These are phyloP conservation scores for Ceratobasidium papillatum DNA, from an alignment of 1,284 basidiomycete species.

Conservation along the genomic window DNA sequence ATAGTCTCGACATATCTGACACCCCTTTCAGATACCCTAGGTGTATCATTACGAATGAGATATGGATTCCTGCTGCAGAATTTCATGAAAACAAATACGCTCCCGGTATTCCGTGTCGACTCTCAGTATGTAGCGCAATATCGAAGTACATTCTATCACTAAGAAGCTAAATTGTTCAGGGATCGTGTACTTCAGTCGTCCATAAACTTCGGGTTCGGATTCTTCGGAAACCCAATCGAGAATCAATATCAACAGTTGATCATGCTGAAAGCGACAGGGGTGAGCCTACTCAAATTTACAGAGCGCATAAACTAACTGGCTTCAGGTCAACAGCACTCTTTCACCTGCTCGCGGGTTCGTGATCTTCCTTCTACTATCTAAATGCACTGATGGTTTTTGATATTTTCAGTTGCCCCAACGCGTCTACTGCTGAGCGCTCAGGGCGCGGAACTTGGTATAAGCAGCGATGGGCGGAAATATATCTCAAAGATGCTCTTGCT, in stretches of 20 bases:
- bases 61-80: conserved; percentile 60
- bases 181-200: conserved; percentile 86
- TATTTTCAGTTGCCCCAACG: conserved; percentile 41
- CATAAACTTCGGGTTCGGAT: conserved; percentile 84
- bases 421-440: background rate
- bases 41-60: conserved; percentile 44
- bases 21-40: conserved; percentile 41
- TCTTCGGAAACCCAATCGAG: conserved; percentile 84
- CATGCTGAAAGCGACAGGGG: conserved; percentile 71
- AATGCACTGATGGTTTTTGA: background rate
- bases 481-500: conserved; percentile 70
- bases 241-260: conserved; percentile 84
- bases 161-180: conserved; percentile 50
- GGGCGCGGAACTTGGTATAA: conserved; percentile 47
- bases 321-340: conserved; percentile 80
- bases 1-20: background rate
- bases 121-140: conserved; percentile 66
- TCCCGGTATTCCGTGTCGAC: conserved; percentile 88
- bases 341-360: conserved; percentile 73
- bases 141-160: background rate
- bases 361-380: background rate
- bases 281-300: conserved; percentile 13
- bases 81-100: conserved; percentile 67
- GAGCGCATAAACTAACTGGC: no score
- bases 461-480: conserved; percentile 70